phyloP scores from a whole-genome alignment of 75 land plant genomes.

The Cupressus sempervirens region DNA sequence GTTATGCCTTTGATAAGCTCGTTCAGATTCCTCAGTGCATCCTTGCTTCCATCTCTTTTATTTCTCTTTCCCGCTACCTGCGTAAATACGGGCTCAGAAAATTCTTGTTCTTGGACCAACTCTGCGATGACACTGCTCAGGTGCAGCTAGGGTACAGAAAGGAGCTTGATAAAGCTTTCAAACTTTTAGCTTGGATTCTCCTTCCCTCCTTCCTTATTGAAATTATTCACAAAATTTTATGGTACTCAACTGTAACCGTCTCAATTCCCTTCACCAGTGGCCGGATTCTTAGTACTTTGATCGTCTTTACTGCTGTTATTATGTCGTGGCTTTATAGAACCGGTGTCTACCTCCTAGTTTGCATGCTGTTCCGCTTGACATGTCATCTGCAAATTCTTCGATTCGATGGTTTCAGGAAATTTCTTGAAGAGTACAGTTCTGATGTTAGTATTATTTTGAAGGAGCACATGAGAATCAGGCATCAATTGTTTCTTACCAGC shows the following conservation, averaged over 20 bases:
- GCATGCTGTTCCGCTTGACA: constrained; percentile 68
- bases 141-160: constrained; percentile 46
- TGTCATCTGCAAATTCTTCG: constrained; percentile 71
- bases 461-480: constrained; percentile 64
- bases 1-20: constrained; percentile 41
- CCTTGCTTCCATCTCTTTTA: constrained; percentile 56
- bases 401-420: constrained; percentile 47
- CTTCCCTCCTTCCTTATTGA: constrained; percentile 54
- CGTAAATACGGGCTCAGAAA: constrained; percentile 47
- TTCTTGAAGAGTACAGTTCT: constrained; percentile 29
- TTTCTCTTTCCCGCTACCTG: constrained; percentile 46
- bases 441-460: constrained; percentile 38
- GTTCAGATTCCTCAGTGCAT: constrained; percentile 56
- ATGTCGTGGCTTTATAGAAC: constrained; percentile 73
- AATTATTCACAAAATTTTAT: constrained; percentile 46
- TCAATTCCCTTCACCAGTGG: constrained; percentile 20
- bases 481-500: constrained; percentile 54
- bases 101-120: constrained; percentile 59
- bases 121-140: constrained; percentile 30
- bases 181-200: constrained; percentile 42
- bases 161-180: constrained; percentile 59
- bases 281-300: constrained; percentile 9
- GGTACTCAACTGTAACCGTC: constrained; percentile 46
- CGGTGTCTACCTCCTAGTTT: constrained; percentile 60
- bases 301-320: constrained; percentile 37